phyloP scores from a whole-genome alignment of 352 stramenopile genomes.

The Heterotrichella gracilis region DNA sequence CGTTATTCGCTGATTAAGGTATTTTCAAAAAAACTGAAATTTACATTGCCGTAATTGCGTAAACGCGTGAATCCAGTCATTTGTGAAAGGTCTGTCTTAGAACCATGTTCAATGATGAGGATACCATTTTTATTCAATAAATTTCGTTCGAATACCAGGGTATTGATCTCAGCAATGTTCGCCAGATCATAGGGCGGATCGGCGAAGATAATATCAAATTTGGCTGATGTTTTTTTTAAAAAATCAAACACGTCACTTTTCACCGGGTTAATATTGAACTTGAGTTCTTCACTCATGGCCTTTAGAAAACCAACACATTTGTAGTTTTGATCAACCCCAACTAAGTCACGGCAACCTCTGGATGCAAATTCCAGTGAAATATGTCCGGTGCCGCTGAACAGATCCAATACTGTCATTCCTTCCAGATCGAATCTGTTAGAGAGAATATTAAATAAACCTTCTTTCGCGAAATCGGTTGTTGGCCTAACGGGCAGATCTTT shows the following conservation, averaged over 20 bases:
- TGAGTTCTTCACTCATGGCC: neutral
- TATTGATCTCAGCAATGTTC: neutral
- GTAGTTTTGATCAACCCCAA: neutral
- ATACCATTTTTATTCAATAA: neutral
- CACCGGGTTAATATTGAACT: neutral
- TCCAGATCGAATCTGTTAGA: neutral
- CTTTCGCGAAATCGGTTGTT: neutral
- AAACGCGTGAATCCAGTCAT: neutral
- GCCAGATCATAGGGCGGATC: neutral
- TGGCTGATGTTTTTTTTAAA: neutral
- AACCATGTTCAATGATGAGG: neutral
- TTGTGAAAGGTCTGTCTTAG: neutral
- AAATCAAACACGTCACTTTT: neutral
- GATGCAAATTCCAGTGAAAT: neutral
- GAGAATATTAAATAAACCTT: slow-evolving; percentile 5
- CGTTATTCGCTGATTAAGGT: neutral
- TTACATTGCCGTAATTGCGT: neutral
- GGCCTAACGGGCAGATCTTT: neutral
- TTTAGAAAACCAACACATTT: neutral
- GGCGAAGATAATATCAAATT: neutral
- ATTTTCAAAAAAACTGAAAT: slow-evolving; percentile 1
- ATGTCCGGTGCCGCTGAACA: neutral
- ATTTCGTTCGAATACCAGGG: neutral
- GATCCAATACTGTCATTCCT: neutral
- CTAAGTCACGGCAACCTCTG: neutral